These are phyloP conservation scores for Mollisiaceae sp. DNA, from an alignment of 2,329 filamentous ascomycete species.

Conservation along the genomic window DNA sequence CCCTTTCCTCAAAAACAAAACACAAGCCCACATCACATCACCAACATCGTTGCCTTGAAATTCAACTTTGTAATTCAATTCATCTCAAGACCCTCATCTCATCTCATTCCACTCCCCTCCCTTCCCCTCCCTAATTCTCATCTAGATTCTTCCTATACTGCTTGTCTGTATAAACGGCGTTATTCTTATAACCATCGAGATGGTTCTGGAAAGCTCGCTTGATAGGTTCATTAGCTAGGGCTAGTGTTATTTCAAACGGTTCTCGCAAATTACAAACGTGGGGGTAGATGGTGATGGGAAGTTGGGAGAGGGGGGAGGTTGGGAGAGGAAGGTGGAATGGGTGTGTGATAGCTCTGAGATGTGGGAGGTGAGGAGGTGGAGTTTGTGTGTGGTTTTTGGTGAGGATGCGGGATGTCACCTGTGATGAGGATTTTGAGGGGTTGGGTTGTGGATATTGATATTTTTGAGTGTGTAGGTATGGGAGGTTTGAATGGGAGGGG, in stretches of 20 bases:
- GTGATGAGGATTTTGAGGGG: conserved; percentile 11
- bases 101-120: conserved; percentile 6
- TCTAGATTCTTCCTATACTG: background rate
- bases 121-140: background rate
- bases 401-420: too few relatives aligned
- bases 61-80: too few relatives aligned
- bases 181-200: conserved; percentile 4
- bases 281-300: background rate
- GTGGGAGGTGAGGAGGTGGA: conserved; percentile 4
- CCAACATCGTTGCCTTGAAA: background rate
- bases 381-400: conserved; percentile 5
- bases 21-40: background rate
- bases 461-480: background rate
- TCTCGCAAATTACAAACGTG: background rate
- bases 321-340: background rate
- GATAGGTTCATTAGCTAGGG: background rate
- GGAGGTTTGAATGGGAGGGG: too few relatives aligned
- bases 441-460: background rate
- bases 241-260: background rate
- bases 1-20: background rate
- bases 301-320: background rate
- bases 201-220: background rate
- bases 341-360: background rate
- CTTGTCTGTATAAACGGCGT: conserved; percentile 4
- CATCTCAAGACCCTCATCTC: background rate